Evolutionary conservation across 2,329 filamentous ascomycete species (phyloP).

Genomic region (Trichoderma breve): DNA sequence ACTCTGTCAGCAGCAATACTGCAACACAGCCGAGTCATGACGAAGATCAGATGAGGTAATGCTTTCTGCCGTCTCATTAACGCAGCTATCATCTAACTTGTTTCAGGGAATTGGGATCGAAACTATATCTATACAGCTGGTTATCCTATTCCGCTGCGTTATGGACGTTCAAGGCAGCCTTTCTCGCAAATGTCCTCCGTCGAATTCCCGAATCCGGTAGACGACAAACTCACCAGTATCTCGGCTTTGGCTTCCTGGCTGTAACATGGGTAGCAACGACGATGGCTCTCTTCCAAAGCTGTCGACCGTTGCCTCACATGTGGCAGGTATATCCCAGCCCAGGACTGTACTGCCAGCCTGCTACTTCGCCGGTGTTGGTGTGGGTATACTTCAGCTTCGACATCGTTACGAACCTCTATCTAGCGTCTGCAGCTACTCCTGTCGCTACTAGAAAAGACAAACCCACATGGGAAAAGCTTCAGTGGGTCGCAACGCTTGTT

Average conservation of each 20-base stretch:
- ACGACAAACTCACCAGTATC: not conserved
- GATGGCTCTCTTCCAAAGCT: conserved; percentile 16
- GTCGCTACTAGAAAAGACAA: not conserved
- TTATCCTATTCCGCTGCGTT: conserved; percentile 15
- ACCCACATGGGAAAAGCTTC: not conserved
- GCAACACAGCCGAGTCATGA: not conserved
- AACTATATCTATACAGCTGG: conserved; percentile 20
- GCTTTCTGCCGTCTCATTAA: no score
- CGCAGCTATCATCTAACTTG: not conserved
- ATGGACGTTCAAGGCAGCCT: conserved; percentile 20
- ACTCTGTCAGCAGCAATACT: not conserved
- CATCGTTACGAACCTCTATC: conserved; percentile 1
- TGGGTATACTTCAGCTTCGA: conserved; percentile 19
- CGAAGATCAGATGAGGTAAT: not conserved
- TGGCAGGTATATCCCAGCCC: conserved; percentile 14
- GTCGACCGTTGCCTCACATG: conserved; percentile 13
- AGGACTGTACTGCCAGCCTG: conserved; percentile 12
- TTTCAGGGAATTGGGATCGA: conserved; percentile 19
- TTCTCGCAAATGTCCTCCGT: conserved; percentile 11
- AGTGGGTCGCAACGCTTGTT: not conserved
- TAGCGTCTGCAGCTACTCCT: conserved; percentile 1
- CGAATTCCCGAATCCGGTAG: not conserved
- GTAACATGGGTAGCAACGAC: conserved; percentile 10
- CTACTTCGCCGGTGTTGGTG: conserved; percentile 16
- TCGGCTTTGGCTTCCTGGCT: conserved; percentile 12